These are phyloP conservation scores for Backusella australiensis DNA, from an alignment of 192 early-diverging fungal genomes.

Conservation along the genomic window DNA sequence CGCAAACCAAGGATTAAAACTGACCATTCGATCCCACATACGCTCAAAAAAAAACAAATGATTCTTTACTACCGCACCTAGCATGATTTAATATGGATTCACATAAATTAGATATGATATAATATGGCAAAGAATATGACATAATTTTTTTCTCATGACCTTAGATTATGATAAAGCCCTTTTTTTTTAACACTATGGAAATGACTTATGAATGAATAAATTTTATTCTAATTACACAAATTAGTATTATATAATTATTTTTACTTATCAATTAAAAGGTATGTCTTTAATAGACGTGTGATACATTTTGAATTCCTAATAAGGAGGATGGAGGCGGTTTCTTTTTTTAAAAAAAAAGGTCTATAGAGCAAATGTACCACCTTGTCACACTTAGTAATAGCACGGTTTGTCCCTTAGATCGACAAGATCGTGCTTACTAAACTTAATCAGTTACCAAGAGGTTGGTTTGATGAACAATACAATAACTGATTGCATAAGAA, in stretches of 20 bases:
- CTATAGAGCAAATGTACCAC: background rate
- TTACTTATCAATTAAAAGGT: background rate
- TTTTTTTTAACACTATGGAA: background rate
- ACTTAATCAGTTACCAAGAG: background rate
- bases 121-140: background rate
- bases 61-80: background rate
- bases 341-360: background rate
- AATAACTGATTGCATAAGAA: background rate
- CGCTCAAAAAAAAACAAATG: background rate
- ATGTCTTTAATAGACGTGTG: background rate
- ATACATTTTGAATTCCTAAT: background rate
- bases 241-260: background rate
- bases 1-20: slow-evolving; percentile 2
- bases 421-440: background rate
- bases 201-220: background rate
- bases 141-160: background rate
- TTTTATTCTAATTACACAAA: background rate
- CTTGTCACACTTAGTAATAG: background rate
- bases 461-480: background rate
- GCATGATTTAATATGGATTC: background rate
- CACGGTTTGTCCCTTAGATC: background rate
- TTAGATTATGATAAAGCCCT: background rate
- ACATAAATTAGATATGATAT: background rate
- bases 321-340: background rate
- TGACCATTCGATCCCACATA: background rate